Percentiles rank a stretch among this genome's conserved stretches.
phyloP scores from a whole-genome alignment of 371 early-diverging fungal genomes.

The Zychaea mexicana region DNA sequence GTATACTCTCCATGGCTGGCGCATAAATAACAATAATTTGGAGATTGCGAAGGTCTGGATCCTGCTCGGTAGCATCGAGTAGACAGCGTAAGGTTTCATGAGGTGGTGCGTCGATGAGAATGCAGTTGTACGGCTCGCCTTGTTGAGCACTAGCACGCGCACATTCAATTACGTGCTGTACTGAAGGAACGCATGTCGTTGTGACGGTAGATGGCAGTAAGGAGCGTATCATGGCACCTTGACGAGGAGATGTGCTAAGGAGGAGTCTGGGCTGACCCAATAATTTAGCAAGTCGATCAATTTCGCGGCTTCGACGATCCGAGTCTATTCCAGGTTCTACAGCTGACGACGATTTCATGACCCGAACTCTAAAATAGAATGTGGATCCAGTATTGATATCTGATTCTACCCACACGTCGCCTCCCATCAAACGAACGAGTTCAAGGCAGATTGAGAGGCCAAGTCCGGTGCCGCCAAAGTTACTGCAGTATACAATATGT shows the following conservation, averaged over 20 bases:
- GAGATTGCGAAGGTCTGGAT: conserved; percentile 12
- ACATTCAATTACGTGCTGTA: conserved; percentile 18
- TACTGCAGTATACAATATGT: not conserved
- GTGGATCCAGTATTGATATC: conserved; percentile 51
- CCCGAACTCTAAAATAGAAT: conserved; percentile 50
- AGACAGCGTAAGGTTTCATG: conserved; percentile 17
- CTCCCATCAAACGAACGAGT: conserved; percentile 58
- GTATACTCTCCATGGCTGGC: conserved; percentile 36
- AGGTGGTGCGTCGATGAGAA: conserved; percentile 36
- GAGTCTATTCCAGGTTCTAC: conserved; percentile 24
- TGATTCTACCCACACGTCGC: conserved; percentile 54
- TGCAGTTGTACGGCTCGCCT: conserved; percentile 22
- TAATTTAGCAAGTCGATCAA: conserved; percentile 19
- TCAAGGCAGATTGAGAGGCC: conserved; percentile 64
- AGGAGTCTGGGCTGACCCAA: conserved; percentile 42
- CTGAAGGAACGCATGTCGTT: conserved; percentile 11
- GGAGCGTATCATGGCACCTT: conserved; percentile 29
- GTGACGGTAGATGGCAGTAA: conserved; percentile 27
- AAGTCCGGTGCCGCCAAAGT: conserved; percentile 67
- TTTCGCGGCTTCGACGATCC: conserved; percentile 26
- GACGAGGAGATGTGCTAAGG: conserved; percentile 21
- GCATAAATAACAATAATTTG: conserved; percentile 35
- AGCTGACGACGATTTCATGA: conserved; percentile 39
- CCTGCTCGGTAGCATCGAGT: conserved; percentile 19
- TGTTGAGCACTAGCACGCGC: not conserved